Conservation (phyloP, 2,329 filamentous ascomycete genomes). For the Passalora sequoiae region DNA sequence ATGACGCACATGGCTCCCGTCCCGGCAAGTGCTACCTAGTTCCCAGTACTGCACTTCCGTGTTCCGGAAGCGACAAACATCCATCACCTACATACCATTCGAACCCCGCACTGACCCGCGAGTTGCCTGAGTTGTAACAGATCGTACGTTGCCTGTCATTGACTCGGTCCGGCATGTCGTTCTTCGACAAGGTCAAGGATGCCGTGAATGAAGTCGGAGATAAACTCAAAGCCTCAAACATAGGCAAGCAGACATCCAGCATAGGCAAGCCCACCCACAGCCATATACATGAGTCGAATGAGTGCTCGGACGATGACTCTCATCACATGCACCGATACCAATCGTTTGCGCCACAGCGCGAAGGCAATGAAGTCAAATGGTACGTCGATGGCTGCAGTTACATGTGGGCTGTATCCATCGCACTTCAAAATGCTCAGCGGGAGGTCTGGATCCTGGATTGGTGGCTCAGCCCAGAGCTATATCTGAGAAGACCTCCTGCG, state of each 20-base stretch:
- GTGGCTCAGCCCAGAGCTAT: conserved; percentile 88
- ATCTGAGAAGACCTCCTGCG: conserved; percentile 74
- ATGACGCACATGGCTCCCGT: too few relatives aligned
- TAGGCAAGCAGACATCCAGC: too few relatives aligned
- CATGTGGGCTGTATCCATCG: conserved; percentile 77
- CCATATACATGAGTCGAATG: conserved; percentile 41
- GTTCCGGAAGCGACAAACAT: too few relatives aligned
- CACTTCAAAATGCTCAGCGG: conserved; percentile 69
- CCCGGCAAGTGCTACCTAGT: too few relatives aligned
- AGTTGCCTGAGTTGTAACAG: too few relatives aligned
- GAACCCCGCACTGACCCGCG: too few relatives aligned
- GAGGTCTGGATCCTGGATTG: conserved; percentile 70
- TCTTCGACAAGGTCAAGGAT: conserved; percentile 52
- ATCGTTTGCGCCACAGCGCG: conserved; percentile 67
- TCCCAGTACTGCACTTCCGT: too few relatives aligned
- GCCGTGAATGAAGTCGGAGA: conserved; percentile 48
- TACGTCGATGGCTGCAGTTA: conserved; percentile 80
- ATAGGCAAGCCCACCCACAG: conserved; percentile 41
- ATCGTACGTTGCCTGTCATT: too few relatives aligned
- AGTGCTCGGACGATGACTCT: conserved; percentile 36
- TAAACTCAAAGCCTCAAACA: conserved; percentile 47
- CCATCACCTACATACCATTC: too few relatives aligned
- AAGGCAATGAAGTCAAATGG: conserved; percentile 74
- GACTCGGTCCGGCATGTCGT: conserved; percentile 26
- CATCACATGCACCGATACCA: conserved; percentile 50